A percentile compares a stretch with the other conserved stretches of the same genome.
These are phyloP conservation scores for Serendipita sp. DNA, from an alignment of 768 basidiomycete species.

Conservation along the genomic window DNA sequence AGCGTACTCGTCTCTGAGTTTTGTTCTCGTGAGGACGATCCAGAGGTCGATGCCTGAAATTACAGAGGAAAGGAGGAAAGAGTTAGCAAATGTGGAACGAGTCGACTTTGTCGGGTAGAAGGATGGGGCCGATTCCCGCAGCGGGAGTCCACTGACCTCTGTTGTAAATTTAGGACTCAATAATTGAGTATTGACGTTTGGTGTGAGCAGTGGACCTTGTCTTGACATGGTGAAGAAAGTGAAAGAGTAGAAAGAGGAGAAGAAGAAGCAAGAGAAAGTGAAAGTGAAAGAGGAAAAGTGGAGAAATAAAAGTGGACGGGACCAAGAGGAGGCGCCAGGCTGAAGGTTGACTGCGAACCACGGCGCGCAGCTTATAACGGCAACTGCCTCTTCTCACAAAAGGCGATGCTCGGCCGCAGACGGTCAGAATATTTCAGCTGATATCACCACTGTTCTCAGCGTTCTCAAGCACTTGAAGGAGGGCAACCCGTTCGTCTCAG, in stretches of 20 bases:
- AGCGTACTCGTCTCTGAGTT: not conserved
- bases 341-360: not conserved
- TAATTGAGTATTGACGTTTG: not conserved
- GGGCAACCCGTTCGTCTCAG: too few species aligned
- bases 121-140: not conserved
- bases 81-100: not conserved
- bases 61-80: not conserved
- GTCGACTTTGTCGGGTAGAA: not conserved
- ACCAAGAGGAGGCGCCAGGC: not conserved
- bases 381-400: too few species aligned
- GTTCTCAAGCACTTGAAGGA: too few species aligned
- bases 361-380: too few species aligned
- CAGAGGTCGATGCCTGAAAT: not conserved
- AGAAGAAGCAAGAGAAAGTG: not conserved
- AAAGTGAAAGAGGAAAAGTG: not conserved
- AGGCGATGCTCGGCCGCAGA: too few species aligned
- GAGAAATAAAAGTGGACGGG: not conserved
- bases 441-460: too few species aligned
- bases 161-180: too few species aligned
- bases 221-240: not conserved
- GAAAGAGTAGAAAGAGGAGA: not conserved
- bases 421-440: too few species aligned
- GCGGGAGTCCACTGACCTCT: not conserved
- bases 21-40: not conserved
- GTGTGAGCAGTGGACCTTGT: not conserved